Percentiles rank a stretch among this genome's conserved stretches.
phyloP scores from a whole-genome alignment of 192 early-diverging fungal genomes.

The Coemansia sp. region DNA sequence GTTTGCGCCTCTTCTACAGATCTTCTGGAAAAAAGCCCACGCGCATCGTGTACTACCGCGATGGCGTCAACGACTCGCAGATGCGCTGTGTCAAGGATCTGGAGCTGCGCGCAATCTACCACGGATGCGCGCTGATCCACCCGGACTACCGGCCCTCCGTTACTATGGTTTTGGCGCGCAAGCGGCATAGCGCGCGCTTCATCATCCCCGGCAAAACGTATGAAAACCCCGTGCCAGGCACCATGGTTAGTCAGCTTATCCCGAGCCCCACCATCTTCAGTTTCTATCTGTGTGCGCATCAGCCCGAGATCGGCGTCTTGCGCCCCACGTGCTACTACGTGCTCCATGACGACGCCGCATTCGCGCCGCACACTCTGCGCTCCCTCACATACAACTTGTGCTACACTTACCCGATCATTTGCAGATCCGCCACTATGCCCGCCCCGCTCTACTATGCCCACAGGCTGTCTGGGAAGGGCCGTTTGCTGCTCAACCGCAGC shows the following conservation, averaged over 20 bases:
- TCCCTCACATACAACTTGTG: slow-evolving; percentile 28
- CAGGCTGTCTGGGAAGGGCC: slow-evolving; percentile 29
- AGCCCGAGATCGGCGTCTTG: slow-evolving; percentile 21
- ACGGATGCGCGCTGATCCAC: slow-evolving; percentile 24
- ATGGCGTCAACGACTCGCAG: slow-evolving; percentile 55
- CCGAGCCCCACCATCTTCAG: slow-evolving; percentile 14
- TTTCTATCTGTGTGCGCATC: slow-evolving; percentile 35
- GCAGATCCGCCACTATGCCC: slow-evolving; percentile 29
- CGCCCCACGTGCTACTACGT: slow-evolving; percentile 34
- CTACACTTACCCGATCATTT: slow-evolving; percentile 34
- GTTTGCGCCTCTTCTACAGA: slow-evolving; percentile 43
- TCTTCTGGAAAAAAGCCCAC: slow-evolving; percentile 47
- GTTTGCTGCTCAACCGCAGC: slow-evolving; percentile 22
- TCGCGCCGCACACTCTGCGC: slow-evolving; percentile 8
- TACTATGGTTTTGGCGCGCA: slow-evolving; percentile 30
- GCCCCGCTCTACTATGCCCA: slow-evolving; percentile 48
- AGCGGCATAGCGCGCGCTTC: slow-evolving; percentile 36
- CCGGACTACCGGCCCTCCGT: slow-evolving; percentile 20
- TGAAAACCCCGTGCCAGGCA: slow-evolving; percentile 33
- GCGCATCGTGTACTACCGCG: slow-evolving; percentile 63
- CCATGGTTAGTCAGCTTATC: slow-evolving; percentile 9
- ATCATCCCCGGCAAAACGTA: background rate
- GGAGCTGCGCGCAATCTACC: slow-evolving; percentile 26
- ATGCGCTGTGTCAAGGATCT: slow-evolving; percentile 21
- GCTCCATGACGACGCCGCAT: slow-evolving; percentile 29